A percentile compares a stretch with the other conserved stretches of the same genome.
phyloP scores from a whole-genome alignment of 140 eudicot genomes.

The Anethum foeniculum region DNA sequence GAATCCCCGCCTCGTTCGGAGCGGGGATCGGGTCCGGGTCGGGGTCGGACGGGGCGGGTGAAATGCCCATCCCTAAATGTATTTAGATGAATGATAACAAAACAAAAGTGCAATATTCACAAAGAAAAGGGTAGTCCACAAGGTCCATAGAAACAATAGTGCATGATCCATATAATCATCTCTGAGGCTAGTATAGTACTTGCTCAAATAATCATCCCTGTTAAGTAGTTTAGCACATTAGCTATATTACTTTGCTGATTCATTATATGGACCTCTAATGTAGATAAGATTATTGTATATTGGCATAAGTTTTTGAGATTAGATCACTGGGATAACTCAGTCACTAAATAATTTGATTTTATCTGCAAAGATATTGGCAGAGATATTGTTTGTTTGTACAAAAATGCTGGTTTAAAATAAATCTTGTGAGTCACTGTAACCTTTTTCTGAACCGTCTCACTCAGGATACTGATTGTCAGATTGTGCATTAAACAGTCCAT shows the following conservation, averaged over 20 bases:
- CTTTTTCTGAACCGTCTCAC: not conserved
- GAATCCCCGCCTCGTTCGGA: no score
- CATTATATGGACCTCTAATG: not conserved
- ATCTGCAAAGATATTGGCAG: not conserved
- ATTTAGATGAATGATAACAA: not conserved
- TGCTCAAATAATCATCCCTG: not conserved
- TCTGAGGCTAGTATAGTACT: not conserved
- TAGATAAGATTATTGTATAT: not conserved
- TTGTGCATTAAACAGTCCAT: not conserved
- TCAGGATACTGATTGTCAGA: slow-evolving; percentile 1
- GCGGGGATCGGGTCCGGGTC: no score
- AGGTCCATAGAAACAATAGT: not conserved
- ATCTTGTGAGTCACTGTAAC: not conserved
- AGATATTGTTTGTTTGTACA: not conserved
- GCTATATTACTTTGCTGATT: not conserved
- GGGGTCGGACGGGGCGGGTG: no score
- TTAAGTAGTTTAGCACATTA: not conserved
- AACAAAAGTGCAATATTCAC: not conserved
- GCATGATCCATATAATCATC: not conserved
- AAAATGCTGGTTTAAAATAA: not conserved
- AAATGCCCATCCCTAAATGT: no score
- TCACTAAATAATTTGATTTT: not conserved
- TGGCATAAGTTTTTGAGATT: not conserved
- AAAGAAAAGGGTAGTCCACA: not conserved
- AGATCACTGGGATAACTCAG: not conserved